A percentile compares a stretch with the other conserved stretches of the same genome.
These are phyloP conservation scores for Saccharomycopsis fodiens DNA, from an alignment of 805 yeast species.

Conservation along the genomic window DNA sequence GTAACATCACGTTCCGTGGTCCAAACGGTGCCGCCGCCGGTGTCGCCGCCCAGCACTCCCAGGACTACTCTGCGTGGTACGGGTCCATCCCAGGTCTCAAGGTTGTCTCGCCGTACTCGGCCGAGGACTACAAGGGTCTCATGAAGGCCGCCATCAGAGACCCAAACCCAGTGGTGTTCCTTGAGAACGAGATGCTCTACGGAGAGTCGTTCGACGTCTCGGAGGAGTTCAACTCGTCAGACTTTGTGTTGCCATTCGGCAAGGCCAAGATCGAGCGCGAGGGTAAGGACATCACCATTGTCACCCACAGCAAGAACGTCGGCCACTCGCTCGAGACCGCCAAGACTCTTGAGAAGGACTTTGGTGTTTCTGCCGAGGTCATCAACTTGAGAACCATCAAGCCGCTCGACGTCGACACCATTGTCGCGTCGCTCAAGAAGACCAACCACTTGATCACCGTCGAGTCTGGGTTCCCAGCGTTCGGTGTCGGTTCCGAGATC, in stretches of 20 bases:
- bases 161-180: conserved; percentile 94
- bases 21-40: conserved; percentile 99
- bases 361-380: conserved; percentile 88
- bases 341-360: conserved; percentile 69
- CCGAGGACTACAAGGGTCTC: conserved; percentile 94
- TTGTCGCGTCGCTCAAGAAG: conserved; percentile 85
- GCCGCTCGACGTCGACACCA: conserved; percentile 87
- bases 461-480: conserved; percentile 97
- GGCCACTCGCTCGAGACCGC: conserved; percentile 86
- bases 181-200: conserved; percentile 93
- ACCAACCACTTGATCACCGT: conserved; percentile 94
- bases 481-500: conserved; percentile 98
- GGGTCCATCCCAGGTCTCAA: conserved; percentile 97
- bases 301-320: conserved; percentile 89
- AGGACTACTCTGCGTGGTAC: conserved; percentile 96
- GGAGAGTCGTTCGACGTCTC: conserved; percentile 86
- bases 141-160: conserved; percentile 95
- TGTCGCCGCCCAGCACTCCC: conserved; percentile 99
- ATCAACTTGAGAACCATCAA: conserved; percentile 93
- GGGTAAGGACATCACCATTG: conserved; percentile 86
- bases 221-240: conserved; percentile 83
- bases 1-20: conserved; percentile 97
- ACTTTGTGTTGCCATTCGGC: conserved; percentile 88
- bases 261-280: conserved; percentile 91
- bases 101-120: conserved; percentile 90